These are phyloP conservation scores for Mayamaea pseudoterrestris DNA, from an alignment of 108 stramenopile genomes.

Conservation along the genomic window DNA sequence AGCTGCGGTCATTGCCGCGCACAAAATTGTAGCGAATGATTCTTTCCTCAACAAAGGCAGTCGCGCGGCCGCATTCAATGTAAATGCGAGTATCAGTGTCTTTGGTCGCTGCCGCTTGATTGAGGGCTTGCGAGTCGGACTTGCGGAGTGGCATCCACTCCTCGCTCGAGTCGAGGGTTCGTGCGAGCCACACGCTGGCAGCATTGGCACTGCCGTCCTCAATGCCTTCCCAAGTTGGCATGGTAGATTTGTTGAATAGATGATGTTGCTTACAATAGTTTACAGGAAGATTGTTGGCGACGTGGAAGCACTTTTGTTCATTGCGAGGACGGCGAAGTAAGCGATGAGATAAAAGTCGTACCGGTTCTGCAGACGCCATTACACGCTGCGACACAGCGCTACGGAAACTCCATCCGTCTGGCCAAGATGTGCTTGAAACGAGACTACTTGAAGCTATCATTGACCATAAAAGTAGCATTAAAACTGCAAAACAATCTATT, in stretches of 20 bases:
- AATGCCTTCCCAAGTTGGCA: conserved; percentile 58
- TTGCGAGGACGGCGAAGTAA: background rate
- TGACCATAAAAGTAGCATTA: no score
- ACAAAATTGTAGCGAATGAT: conserved; percentile 49
- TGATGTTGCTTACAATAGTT: no score
- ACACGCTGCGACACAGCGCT: no score
- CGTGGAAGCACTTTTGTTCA: conserved; percentile 3
- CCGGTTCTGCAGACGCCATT: no score
- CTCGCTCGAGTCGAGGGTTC: no score
- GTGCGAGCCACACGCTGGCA: conserved; percentile 35
- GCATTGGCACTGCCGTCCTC: conserved; percentile 46
- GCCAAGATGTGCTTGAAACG: no score
- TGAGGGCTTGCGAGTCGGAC: background rate
- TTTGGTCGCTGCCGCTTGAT: conserved; percentile 16
- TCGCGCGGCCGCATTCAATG: conserved; percentile 54
- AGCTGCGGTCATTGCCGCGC: conserved; percentile 18
- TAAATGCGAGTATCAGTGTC: conserved; percentile 17
- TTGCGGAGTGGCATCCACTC: background rate
- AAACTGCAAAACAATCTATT: no score
- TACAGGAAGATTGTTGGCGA: no score
- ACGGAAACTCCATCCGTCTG: no score
- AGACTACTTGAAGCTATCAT: no score
- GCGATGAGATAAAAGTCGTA: no score
- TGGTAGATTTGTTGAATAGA: conserved; percentile 5
- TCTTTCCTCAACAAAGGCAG: conserved; percentile 37